phyloP scores from a whole-genome alignment of 2,329 filamentous ascomycete species.

The Trichoderma sp. region DNA sequence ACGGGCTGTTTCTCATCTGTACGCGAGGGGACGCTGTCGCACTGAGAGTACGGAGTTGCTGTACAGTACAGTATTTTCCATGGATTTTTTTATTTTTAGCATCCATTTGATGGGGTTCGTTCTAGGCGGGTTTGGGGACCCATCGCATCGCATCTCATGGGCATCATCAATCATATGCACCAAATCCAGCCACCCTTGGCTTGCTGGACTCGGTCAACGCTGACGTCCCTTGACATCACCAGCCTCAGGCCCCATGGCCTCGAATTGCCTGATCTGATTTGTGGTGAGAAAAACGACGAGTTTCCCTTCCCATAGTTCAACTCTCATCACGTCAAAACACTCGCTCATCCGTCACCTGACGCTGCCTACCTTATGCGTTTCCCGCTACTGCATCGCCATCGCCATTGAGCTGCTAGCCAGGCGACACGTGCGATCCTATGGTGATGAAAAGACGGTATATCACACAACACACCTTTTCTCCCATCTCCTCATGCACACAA shows the following conservation, averaged over 20 bases:
- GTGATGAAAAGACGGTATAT: neutral
- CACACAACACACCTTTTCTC: neutral
- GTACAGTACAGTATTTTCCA: neutral
- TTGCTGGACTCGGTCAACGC: neutral
- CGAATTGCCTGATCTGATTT: neutral
- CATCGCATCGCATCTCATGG: constrained; percentile 1
- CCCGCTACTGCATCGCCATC: neutral
- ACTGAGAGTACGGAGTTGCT: neutral
- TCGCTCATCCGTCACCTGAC: constrained; percentile 10
- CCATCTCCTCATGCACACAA: neutral
- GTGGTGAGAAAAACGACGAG: neutral
- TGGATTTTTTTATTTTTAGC: constrained; percentile 10
- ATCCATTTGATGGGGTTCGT: neutral
- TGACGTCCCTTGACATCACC: constrained; percentile 9
- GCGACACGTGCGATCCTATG: neutral
- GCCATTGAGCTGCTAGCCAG: neutral
- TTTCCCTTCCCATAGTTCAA: neutral
- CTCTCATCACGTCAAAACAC: neutral
- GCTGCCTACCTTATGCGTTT: neutral
- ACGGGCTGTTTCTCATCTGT: constrained; percentile 3
- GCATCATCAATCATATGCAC: constrained; percentile 8
- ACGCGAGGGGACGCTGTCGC: constrained; percentile 5
- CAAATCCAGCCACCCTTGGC: neutral
- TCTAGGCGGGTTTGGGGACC: neutral
- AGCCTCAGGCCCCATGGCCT: neutral